These are phyloP conservation scores for Ballota nigra DNA, from an alignment of 257 asterid species.

Conservation along the genomic window DNA sequence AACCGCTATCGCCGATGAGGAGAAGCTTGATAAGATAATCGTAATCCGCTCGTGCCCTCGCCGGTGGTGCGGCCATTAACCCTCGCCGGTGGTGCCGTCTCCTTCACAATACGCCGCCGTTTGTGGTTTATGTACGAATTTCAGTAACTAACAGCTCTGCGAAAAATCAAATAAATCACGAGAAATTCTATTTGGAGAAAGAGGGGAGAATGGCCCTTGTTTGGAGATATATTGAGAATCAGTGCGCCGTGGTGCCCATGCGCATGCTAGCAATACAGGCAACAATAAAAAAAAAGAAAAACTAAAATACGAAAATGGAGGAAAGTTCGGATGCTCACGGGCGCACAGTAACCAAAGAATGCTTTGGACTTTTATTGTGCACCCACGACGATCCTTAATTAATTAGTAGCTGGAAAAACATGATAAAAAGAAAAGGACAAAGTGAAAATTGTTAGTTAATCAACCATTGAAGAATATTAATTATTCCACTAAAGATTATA, in stretches of 20 bases:
- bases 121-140: slow-evolving; percentile 9
- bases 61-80: slow-evolving; percentile 62
- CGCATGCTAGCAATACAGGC: slow-evolving; percentile 31
- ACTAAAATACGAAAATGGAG: not conserved
- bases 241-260: slow-evolving; percentile 31
- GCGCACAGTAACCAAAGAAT: not conserved
- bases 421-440: no score
- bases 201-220: slow-evolving; percentile 23
- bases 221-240: slow-evolving; percentile 5
- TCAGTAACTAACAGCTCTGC: slow-evolving; percentile 17
- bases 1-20: slow-evolving; percentile 70
- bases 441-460: no score
- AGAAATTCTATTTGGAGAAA: slow-evolving; percentile 13
- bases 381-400: no score
- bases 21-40: slow-evolving; percentile 66
- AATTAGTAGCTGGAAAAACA: no score
- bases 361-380: no score
- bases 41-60: slow-evolving; percentile 67
- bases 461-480: no score
- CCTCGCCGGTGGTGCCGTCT: slow-evolving; percentile 34
- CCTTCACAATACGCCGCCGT: slow-evolving; percentile 25
- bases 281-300: not conserved
- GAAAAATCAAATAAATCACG: slow-evolving; percentile 12
- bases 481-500: no score
- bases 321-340: not conserved